A percentile compares a stretch with the other conserved stretches of the same genome.
phyloP scores from a whole-genome alignment of 352 stramenopile species.

The Saprolegnia diclina region DNA sequence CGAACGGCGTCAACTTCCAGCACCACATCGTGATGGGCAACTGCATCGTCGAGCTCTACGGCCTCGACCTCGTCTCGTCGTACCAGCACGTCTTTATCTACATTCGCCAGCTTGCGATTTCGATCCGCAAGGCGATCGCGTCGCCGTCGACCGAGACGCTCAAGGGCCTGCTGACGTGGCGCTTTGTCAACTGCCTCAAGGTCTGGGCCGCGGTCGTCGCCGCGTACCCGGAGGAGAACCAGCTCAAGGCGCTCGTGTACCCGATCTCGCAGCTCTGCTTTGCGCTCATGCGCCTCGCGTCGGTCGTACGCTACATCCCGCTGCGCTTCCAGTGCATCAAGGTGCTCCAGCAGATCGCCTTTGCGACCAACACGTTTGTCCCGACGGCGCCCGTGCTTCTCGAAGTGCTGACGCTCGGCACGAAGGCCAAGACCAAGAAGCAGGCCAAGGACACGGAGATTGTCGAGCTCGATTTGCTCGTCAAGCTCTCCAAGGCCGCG shows the following conservation, averaged over 20 bases:
- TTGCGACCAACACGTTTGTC: slow-evolving; percentile 93
- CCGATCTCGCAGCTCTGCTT: slow-evolving; percentile 90
- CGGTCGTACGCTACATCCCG: slow-evolving; percentile 80
- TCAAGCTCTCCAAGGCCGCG: slow-evolving; percentile 90
- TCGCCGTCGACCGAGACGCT: slow-evolving; percentile 89
- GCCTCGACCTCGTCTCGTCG: slow-evolving; percentile 91
- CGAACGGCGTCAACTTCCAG: slow-evolving; percentile 75
- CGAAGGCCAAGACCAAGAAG: slow-evolving; percentile 26
- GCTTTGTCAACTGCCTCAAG: slow-evolving; percentile 97
- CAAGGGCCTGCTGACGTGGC: slow-evolving; percentile 93
- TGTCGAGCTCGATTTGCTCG: slow-evolving; percentile 70
- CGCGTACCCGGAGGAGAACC: slow-evolving; percentile 72
- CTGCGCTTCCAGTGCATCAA: slow-evolving; percentile 96
- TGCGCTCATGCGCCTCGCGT: slow-evolving; percentile 67
- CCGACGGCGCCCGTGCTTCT: slow-evolving; percentile 92
- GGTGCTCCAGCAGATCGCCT: slow-evolving; percentile 94
- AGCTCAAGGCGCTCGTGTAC: slow-evolving; percentile 93
- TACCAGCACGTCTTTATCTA: slow-evolving; percentile 99
- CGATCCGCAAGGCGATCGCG: slow-evolving; percentile 93
- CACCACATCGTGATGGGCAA: slow-evolving; percentile 92
- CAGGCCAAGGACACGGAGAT: slow-evolving; percentile 41
- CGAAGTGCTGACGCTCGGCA: slow-evolving; percentile 79
- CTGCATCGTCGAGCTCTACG: slow-evolving; percentile 98
- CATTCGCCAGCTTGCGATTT: slow-evolving; percentile 97
- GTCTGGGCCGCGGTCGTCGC: slow-evolving; percentile 95